Evolutionary conservation across 2,329 filamentous ascomycete genomes (phyloP).

Genomic region (Biscogniauxia marginata): DNA sequence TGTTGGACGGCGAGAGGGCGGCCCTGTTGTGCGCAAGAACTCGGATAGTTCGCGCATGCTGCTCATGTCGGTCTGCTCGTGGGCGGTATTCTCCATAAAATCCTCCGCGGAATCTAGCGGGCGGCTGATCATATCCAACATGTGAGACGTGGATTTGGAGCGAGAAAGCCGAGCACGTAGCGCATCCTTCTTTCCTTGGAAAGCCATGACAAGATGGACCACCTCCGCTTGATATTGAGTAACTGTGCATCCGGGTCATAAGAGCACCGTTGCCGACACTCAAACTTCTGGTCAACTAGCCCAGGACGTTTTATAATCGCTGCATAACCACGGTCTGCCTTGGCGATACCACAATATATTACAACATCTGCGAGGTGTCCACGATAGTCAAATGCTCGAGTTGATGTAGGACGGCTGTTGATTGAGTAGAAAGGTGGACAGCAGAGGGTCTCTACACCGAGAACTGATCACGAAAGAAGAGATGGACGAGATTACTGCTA

Average conservation of each 20-base stretch:
- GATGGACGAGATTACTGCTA: too few species aligned
- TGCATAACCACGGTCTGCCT: too few species aligned
- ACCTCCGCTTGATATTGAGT: slow-evolving; percentile 18
- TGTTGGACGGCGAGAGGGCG: slow-evolving; percentile 10
- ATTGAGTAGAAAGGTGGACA: too few species aligned
- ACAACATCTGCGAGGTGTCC: too few species aligned
- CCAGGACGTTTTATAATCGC: too few species aligned
- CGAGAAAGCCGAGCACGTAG: slow-evolving; percentile 21
- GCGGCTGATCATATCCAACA: slow-evolving; percentile 15
- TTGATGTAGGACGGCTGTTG: too few species aligned
- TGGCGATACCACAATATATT: too few species aligned
- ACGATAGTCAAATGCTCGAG: neutral
- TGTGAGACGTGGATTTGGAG: slow-evolving; percentile 29
- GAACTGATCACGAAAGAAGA: too few species aligned
- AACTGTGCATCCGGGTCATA: slow-evolving; percentile 9
- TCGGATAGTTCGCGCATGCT: slow-evolving; percentile 21
- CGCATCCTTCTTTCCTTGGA: slow-evolving; percentile 5
- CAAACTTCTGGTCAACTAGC: too few species aligned
- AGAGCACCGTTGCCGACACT: too few species aligned
- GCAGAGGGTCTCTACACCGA: too few species aligned
- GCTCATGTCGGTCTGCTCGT: slow-evolving; percentile 16
- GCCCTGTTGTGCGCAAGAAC: slow-evolving; percentile 24
- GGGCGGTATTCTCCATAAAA: slow-evolving; percentile 12
- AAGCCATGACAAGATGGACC: slow-evolving; percentile 12
- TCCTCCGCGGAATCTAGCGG: slow-evolving; percentile 6